Evolutionary conservation across 495 filamentous ascomycete genomes (phyloP).

Genomic region (Ramalina intermedia): DNA sequence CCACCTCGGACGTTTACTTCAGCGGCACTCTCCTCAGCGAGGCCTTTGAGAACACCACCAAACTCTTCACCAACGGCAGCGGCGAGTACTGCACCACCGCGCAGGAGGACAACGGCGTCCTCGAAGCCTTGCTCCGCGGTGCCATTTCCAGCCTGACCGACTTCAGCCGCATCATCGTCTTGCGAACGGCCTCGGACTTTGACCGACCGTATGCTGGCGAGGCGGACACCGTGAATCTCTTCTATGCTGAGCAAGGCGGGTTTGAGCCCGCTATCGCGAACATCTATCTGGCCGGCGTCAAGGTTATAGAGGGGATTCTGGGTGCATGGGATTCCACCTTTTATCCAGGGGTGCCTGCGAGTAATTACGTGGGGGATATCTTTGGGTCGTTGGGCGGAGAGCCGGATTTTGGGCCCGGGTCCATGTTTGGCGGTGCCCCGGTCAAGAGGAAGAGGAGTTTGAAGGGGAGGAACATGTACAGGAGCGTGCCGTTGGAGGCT

Average conservation of each 20-base stretch:
- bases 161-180: constrained; percentile 53
- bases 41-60: constrained; percentile 51
- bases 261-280: constrained; percentile 47
- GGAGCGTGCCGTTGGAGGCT: too few species aligned
- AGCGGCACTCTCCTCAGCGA: constrained; percentile 44
- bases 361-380: constrained; percentile 62
- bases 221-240: constrained; percentile 38
- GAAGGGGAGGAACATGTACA: constrained; percentile 3
- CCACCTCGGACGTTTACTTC: constrained; percentile 61
- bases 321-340: constrained; percentile 44
- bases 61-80: constrained; percentile 50
- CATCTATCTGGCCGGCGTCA: constrained; percentile 50
- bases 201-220: constrained; percentile 49
- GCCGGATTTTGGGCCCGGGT: constrained; percentile 52
- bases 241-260: constrained; percentile 42
- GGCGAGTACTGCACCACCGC: constrained; percentile 55
- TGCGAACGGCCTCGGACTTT: constrained; percentile 62
- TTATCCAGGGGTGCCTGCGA: constrained; percentile 39
- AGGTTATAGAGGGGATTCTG: constrained; percentile 54
- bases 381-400: constrained; percentile 50
- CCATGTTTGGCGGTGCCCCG: constrained; percentile 13
- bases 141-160: constrained; percentile 41
- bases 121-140: constrained; percentile 52
- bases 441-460: constrained; percentile 11
- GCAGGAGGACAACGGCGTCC: constrained; percentile 62